Conservation (phyloP, 306 rosid species). For the Malus fusca region DNA sequence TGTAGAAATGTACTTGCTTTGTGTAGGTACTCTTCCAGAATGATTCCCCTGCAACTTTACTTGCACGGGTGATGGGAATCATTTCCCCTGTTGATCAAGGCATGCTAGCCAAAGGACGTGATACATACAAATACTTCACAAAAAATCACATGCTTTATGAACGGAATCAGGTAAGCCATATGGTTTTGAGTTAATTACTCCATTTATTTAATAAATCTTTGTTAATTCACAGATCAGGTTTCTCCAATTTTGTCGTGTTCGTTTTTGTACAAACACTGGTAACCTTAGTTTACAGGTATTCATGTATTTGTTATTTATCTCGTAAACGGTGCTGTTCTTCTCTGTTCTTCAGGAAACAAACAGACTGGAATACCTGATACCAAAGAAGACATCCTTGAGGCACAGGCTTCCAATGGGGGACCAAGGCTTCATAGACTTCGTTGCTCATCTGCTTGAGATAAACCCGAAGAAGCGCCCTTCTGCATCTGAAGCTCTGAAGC, state of each 20-base stretch:
- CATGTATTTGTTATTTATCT: not conserved
- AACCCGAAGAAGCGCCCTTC: slow-evolving; percentile 97
- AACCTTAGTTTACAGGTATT: not conserved
- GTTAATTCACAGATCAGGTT: not conserved
- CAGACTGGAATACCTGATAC: slow-evolving; percentile 89
- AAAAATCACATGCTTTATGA: slow-evolving; percentile 99
- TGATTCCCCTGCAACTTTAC: slow-evolving; percentile 94
- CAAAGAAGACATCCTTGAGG: slow-evolving; percentile 89
- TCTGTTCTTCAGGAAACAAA: slow-evolving; percentile 60
- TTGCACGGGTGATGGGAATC: slow-evolving; percentile 88
- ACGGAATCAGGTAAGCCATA: slow-evolving; percentile 74
- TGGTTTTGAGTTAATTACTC: slow-evolving; percentile 2
- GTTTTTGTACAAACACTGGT: not conserved
- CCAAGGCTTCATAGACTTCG: slow-evolving; percentile 94
- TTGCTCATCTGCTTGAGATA: slow-evolving; percentile 76
- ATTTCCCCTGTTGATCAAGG: slow-evolving; percentile 75
- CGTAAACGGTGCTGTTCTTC: slow-evolving; percentile 2
- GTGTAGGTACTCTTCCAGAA: slow-evolving; percentile 90
- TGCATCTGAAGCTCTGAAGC: slow-evolving; percentile 85
- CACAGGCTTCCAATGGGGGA: slow-evolving; percentile 98
- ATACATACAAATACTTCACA: slow-evolving; percentile 80
- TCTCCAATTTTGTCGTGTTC: not conserved
- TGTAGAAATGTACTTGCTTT: slow-evolving; percentile 13
- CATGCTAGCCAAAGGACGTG: slow-evolving; percentile 92
- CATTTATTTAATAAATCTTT: not conserved